Evolutionary conservation across 2,329 filamentous ascomycete genomes (phyloP).

Genomic region (Fusarium nelsonii): DNA sequence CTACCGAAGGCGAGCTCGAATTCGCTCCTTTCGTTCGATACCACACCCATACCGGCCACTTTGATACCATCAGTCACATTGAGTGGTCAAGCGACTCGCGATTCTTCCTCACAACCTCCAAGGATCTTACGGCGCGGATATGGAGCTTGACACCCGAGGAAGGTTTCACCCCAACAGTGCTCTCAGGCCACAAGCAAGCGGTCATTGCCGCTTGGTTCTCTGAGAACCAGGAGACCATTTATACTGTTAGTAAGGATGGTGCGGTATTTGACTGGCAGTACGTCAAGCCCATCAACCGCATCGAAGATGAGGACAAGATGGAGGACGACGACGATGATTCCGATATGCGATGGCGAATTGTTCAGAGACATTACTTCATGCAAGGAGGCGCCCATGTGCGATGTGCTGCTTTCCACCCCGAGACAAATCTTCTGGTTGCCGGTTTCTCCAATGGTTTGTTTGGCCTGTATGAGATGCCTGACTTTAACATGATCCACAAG

Average conservation of each 20-base stretch:
- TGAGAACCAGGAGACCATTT: conserved; percentile 92
- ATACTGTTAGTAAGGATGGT: conserved; percentile 97
- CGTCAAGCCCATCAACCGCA: conserved; percentile 68
- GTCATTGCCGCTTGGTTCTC: conserved; percentile 98
- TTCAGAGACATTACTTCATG: conserved; percentile 93
- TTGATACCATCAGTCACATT: conserved; percentile 85
- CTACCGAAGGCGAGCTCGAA: conserved; percentile 83
- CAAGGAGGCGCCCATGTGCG: conserved; percentile 88
- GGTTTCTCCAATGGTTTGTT: conserved; percentile 97
- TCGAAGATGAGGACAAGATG: conserved; percentile 71
- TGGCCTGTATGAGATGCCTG: conserved; percentile 93
- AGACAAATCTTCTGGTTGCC: conserved; percentile 91
- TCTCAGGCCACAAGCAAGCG: conserved; percentile 90
- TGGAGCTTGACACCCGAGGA: conserved; percentile 93
- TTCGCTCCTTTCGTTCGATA: conserved; percentile 95
- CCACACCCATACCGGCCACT: conserved; percentile 87
- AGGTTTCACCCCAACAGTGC: conserved; percentile 87
- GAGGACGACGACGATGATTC: conserved; percentile 69
- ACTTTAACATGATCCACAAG: conserved; percentile 95
- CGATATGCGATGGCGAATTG: conserved; percentile 89
- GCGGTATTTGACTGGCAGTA: conserved; percentile 96
- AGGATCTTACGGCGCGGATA: conserved; percentile 91
- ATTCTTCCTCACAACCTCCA: conserved; percentile 93
- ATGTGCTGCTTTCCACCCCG: conserved; percentile 89
- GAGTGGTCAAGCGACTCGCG: conserved; percentile 97